phyloP scores from a whole-genome alignment of 805 yeast genomes.

The Gaillardinia entomophila region DNA sequence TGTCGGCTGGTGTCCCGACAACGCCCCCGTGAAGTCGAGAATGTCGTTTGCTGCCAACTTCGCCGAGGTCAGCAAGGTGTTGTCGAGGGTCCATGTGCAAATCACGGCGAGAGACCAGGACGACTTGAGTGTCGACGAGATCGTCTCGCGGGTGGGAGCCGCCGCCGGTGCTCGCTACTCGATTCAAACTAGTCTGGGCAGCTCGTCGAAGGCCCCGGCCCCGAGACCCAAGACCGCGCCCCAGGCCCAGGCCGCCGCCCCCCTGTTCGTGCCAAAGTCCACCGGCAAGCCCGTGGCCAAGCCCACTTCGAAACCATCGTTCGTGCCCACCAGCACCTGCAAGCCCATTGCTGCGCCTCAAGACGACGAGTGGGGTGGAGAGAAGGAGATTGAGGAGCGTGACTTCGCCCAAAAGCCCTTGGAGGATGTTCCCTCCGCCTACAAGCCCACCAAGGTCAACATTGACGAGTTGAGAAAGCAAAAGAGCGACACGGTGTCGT shows the following conservation, averaged over 20 bases:
- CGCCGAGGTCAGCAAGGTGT: constrained; percentile 63
- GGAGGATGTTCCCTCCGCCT: constrained; percentile 53
- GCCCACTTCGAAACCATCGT: constrained; percentile 5
- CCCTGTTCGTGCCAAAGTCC: constrained; percentile 26
- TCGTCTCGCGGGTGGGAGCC: constrained; percentile 69
- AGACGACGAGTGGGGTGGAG: constrained; percentile 73
- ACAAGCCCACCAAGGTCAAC: constrained; percentile 61
- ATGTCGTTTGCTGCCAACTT: constrained; percentile 73
- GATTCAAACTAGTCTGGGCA: constrained; percentile 34
- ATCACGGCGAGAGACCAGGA: constrained; percentile 93
- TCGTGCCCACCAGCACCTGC: constrained; percentile 15
- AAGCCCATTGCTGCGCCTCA: constrained; percentile 24
- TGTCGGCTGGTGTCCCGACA: constrained; percentile 97
- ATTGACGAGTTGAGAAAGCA: constrained; percentile 49
- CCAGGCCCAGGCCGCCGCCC: constrained; percentile 5
- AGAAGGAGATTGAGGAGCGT: constrained; percentile 50
- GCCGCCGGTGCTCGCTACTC: constrained; percentile 97
- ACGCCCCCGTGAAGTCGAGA: constrained; percentile 74
- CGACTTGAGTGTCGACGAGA: constrained; percentile 76
- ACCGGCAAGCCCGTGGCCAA: constrained; percentile 33
- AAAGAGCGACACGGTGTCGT: constrained; percentile 40
- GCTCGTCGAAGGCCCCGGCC: constrained; percentile 9
- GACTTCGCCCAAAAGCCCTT: constrained; percentile 46
- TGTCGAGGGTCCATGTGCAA: constrained; percentile 89
- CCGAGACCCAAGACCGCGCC: constrained; percentile 11